phyloP scores from a whole-genome alignment of 352 stramenopile genomes.

The Thalassiosira mediterranea region DNA sequence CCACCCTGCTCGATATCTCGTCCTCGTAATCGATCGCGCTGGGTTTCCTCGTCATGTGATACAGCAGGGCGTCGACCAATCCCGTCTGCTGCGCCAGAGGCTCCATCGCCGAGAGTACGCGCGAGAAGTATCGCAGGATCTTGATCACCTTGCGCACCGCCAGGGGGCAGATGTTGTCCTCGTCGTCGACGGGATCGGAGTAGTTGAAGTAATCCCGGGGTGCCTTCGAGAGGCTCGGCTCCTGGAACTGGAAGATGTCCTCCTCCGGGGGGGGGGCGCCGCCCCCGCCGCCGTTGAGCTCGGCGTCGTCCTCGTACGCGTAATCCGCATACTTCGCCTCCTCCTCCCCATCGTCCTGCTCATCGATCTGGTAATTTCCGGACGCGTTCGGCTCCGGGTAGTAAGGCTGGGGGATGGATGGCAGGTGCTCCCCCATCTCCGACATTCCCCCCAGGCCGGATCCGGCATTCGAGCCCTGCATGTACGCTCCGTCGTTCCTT shows the following conservation, averaged over 20 bases:
- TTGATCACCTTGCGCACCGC: conserved; percentile 51
- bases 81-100: conserved; percentile 46
- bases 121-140: conserved; percentile 64
- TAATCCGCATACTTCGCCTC: neutral
- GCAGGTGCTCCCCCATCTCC: too few relatives aligned
- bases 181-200: conserved; percentile 5
- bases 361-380: neutral
- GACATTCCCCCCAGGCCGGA: too few relatives aligned
- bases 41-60: conserved; percentile 47
- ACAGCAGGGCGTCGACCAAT: conserved; percentile 47
- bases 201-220: conserved; percentile 28
- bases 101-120: conserved; percentile 64
- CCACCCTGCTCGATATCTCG: conserved; percentile 44
- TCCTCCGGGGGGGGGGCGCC: conserved; percentile 13
- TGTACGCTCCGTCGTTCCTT: too few relatives aligned
- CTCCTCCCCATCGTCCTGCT: neutral
- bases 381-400: too few relatives aligned
- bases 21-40: conserved; percentile 36
- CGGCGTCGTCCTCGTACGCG: neutral
- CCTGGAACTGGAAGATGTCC: conserved; percentile 53
- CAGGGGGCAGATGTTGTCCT: conserved; percentile 44
- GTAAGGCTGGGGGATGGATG: too few relatives aligned
- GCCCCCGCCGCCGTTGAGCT: neutral
- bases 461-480: too few relatives aligned
- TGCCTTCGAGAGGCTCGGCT: conserved; percentile 16